Conservation (phyloP, 352 stramenopile genomes). For the Globisporangium takayamanum region DNA sequence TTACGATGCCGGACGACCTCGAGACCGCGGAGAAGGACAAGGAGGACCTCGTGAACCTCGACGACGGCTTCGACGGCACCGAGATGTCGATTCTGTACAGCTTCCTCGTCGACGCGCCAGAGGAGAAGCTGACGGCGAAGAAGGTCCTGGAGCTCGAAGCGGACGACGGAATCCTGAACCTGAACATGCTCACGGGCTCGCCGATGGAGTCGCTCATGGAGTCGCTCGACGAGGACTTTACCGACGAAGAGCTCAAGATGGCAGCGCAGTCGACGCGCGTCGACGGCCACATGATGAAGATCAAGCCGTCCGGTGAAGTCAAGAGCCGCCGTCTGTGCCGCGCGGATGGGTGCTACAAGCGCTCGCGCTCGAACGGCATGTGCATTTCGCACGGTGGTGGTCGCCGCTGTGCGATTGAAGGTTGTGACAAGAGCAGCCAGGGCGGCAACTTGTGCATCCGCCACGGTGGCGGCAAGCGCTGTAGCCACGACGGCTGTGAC, state of each 20-base stretch:
- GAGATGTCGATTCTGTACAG: slow-evolving; percentile 87
- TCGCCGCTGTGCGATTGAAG: slow-evolving; percentile 65
- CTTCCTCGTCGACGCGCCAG: slow-evolving; percentile 69
- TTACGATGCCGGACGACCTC: slow-evolving; percentile 59
- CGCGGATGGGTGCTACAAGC: slow-evolving; percentile 78
- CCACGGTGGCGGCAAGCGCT: slow-evolving; percentile 80
- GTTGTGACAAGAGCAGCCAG: slow-evolving; percentile 78
- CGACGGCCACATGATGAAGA: slow-evolving; percentile 21
- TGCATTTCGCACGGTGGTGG: slow-evolving; percentile 84
- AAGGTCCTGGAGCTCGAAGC: slow-evolving; percentile 30
- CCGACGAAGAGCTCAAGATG: slow-evolving; percentile 68
- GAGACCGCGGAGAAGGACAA: slow-evolving; percentile 60
- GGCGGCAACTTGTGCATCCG: slow-evolving; percentile 82
- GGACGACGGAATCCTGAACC: slow-evolving; percentile 70
- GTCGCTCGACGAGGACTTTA: slow-evolving; percentile 61
- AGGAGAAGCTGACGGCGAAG: slow-evolving; percentile 48
- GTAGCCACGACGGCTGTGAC: slow-evolving; percentile 65
- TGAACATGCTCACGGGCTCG: slow-evolving; percentile 61
- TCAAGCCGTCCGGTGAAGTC: slow-evolving; percentile 25
- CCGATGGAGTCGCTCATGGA: slow-evolving; percentile 71
- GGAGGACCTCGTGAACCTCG: slow-evolving; percentile 64
- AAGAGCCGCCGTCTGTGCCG: slow-evolving; percentile 72
- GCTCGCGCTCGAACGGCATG: slow-evolving; percentile 77
- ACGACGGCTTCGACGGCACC: slow-evolving; percentile 78
- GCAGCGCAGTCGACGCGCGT: slow-evolving; percentile 20